These are phyloP conservation scores for Dactylella cylindrospora DNA, from an alignment of 2,329 filamentous ascomycete species.

Conservation along the genomic window DNA sequence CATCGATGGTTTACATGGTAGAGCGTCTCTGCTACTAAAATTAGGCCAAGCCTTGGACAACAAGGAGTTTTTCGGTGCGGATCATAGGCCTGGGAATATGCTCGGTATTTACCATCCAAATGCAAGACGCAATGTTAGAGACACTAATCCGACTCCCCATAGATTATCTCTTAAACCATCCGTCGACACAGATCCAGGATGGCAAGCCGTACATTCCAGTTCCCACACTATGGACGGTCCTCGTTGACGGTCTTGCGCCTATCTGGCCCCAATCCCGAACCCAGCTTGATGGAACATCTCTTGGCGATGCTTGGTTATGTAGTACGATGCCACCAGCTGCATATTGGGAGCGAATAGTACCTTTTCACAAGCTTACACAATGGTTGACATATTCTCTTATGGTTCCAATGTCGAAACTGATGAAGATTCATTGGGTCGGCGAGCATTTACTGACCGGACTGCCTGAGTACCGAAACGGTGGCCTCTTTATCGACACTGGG, in stretches of 20 bases:
- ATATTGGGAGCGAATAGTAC: conserved; percentile 78
- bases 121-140: too few species aligned
- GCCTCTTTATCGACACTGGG: conserved; percentile 80
- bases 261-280: conserved; percentile 91
- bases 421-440: conserved; percentile 78
- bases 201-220: conserved; percentile 84
- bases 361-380: conserved; percentile 91
- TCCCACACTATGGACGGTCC: conserved; percentile 83
- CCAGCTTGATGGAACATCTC: conserved; percentile 77
- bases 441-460: conserved; percentile 81
- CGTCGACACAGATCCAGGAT: conserved; percentile 75
- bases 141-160: conserved; percentile 1
- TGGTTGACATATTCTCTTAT: conserved; percentile 94
- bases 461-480: conserved; percentile 90
- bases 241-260: conserved; percentile 80
- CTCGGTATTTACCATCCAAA: conserved; percentile 62
- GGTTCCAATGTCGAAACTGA: conserved; percentile 80
- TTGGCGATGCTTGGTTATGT: conserved; percentile 95
- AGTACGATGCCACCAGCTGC: conserved; percentile 72
- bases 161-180: conserved; percentile 93
- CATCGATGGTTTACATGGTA: conserved; percentile 80
- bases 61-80: conserved; percentile 77
- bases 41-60: conserved; percentile 75
- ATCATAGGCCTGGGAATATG: conserved; percentile 89
- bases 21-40: conserved; percentile 74